Evolutionary conservation across 192 early-diverging fungal species (phyloP).

Genomic region (Backusella parvicylindrica): DNA sequence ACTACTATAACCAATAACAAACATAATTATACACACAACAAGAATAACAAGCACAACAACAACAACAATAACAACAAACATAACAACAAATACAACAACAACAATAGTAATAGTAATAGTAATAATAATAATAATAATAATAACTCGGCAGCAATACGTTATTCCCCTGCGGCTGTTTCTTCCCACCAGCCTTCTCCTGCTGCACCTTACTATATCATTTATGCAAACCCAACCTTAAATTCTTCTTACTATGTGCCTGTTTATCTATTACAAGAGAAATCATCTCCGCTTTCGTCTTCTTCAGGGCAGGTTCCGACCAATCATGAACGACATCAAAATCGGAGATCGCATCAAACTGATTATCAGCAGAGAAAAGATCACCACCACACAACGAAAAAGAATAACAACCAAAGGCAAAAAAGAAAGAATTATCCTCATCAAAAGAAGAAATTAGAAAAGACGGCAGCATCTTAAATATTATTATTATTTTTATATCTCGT

Average conservation of each 20-base stretch:
- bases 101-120: not conserved
- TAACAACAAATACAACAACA: not conserved
- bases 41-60: not conserved
- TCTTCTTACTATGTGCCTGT: conserved; percentile 1
- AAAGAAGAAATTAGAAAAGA: not conserved
- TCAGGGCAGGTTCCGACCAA: not conserved
- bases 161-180: not conserved
- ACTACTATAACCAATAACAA: not conserved
- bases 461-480: not conserved
- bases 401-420: not conserved
- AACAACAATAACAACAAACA: not conserved
- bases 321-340: not conserved
- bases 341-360: not conserved
- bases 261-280: not conserved
- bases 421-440: not conserved
- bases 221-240: conserved; percentile 2
- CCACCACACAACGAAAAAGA: not conserved
- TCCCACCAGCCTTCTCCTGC: not conserved
- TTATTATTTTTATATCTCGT: not conserved
- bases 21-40: not conserved
- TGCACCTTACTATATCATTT: not conserved
- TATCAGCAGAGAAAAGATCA: conserved; percentile 1
- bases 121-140: not conserved
- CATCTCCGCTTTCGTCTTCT: not conserved
- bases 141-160: not conserved